Evolutionary conservation across 805 yeast genomes (phyloP), one percentile per base, ranked within the genome.

Genomic region (Metschnikowia sp.): DNA sequence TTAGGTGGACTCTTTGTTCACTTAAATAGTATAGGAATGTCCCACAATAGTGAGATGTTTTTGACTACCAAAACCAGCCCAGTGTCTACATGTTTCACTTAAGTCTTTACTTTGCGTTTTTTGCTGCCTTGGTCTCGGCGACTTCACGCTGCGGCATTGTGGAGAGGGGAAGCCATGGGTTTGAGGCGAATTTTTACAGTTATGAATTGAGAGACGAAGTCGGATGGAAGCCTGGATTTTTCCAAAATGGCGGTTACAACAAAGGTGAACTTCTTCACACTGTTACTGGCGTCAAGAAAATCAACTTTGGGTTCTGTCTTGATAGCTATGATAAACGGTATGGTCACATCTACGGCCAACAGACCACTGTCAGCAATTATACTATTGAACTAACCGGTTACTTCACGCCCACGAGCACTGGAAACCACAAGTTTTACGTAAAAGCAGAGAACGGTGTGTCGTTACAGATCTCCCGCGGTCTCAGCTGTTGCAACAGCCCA

Each of bases 361-460:
- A 26, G 1, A 22, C 39, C 11, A 40, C 42, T 19, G 33, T 43
- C 35, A 38, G 46, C 18, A 45, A 48, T 31, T 43, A 43, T 29
- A 44, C 51, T 4, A 15, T 48, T 30, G 51, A 48, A 11, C 47
- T 52, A 39, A 33, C 44, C 1, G 55, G 55, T 3, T 50, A 36
- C 38, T 52, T 52, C 38, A 30, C 33, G 1, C 50, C 55, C 4
- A 34, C 34, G 11, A 8, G 22, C 1, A 32, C 49, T 18, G 53
- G 55, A 18, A 10, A 12, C 10, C 51, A 47, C 48, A 40, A 38
- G 7, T 49, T 52, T 33, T 39, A 42, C 11, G 31, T 49, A 11
- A n/a, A 18, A 10, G 44, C 53, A 8, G 55, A 52, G 19, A 50
- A 52, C 19, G 55, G 55, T 26, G 55, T 47, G 4, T 45, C 50